Evolutionary conservation across 2,329 filamentous ascomycete species (phyloP).

Genomic region (Paraphoma chrysanthemicola): DNA sequence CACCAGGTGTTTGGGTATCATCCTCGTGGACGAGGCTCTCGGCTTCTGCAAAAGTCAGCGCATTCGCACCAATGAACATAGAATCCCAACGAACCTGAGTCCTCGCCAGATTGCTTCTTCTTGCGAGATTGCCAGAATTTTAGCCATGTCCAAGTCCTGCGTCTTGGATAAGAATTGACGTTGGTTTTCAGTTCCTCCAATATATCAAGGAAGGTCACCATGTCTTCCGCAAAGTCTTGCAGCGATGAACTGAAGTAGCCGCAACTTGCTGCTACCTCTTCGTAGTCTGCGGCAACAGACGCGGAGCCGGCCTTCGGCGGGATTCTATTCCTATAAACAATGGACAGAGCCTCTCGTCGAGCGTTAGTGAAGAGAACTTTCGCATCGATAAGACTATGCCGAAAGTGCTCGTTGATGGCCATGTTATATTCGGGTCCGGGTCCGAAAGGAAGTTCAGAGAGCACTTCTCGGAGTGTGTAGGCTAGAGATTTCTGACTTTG

Average conservation of each 20-base stretch:
- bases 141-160: constrained; percentile 83
- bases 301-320: constrained; percentile 72
- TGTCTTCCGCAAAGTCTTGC: constrained; percentile 88
- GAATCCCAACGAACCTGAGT: constrained; percentile 21
- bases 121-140: constrained; percentile 70
- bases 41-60: constrained; percentile 17
- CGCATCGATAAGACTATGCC: constrained; percentile 80
- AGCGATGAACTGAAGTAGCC: constrained; percentile 95
- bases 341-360: constrained; percentile 75
- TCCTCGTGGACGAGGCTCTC: constrained; percentile 33
- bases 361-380: constrained; percentile 79
- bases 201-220: constrained; percentile 80
- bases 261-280: constrained; percentile 97
- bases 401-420: constrained; percentile 78
- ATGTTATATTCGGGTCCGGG: constrained; percentile 72
- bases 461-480: constrained; percentile 85
- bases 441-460: constrained; percentile 86
- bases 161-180: constrained; percentile 65
- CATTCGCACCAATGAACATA: constrained; percentile 9
- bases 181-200: constrained; percentile 84
- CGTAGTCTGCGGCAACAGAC: constrained; percentile 87
- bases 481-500: constrained; percentile 77
- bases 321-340: constrained; percentile 82
- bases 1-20: constrained; percentile 32
- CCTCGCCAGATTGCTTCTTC: constrained; percentile 17